These are phyloP conservation scores for Globisporangium nodosum DNA, from an alignment of 352 stramenopile genomes.

Conservation along the genomic window DNA sequence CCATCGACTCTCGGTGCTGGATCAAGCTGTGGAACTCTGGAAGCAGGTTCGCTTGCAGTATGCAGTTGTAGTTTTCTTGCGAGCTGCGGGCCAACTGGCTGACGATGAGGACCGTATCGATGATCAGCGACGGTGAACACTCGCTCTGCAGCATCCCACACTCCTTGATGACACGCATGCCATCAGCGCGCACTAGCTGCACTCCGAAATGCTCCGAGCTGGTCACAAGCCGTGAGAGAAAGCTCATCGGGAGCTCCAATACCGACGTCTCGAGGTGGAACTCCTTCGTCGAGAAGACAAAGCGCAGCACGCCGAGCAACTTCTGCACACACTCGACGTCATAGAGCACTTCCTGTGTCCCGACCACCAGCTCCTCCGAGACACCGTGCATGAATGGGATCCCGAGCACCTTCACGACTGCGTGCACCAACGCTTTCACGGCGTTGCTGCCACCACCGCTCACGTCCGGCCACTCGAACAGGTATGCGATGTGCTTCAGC, in stretches of 20 bases:
- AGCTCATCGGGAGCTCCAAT: conserved; percentile 68
- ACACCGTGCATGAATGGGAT: conserved; percentile 71
- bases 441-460: conserved; percentile 74
- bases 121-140: conserved; percentile 56
- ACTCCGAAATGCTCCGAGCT: conserved; percentile 79
- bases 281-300: conserved; percentile 49
- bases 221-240: conserved; percentile 78
- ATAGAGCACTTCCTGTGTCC: conserved; percentile 71
- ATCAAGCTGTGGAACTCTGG: conserved; percentile 55
- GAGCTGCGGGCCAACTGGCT: conserved; percentile 85
- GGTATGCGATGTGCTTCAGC: conserved; percentile 44
- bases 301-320: conserved; percentile 55
- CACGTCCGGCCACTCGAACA: conserved; percentile 74
- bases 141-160: conserved; percentile 43
- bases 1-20: conserved; percentile 54
- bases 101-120: conserved; percentile 80
- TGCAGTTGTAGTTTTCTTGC: conserved; percentile 61
- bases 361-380: conserved; percentile 57
- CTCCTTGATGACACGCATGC: conserved; percentile 64
- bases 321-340: conserved; percentile 60
- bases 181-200: conserved; percentile 71
- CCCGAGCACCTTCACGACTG: conserved; percentile 80
- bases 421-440: conserved; percentile 76
- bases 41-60: conserved; percentile 49
- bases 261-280: conserved; percentile 51